Evolutionary conservation across 2,329 filamentous ascomycete species (phyloP).

Genomic region (Trichophyton rubrum): DNA sequence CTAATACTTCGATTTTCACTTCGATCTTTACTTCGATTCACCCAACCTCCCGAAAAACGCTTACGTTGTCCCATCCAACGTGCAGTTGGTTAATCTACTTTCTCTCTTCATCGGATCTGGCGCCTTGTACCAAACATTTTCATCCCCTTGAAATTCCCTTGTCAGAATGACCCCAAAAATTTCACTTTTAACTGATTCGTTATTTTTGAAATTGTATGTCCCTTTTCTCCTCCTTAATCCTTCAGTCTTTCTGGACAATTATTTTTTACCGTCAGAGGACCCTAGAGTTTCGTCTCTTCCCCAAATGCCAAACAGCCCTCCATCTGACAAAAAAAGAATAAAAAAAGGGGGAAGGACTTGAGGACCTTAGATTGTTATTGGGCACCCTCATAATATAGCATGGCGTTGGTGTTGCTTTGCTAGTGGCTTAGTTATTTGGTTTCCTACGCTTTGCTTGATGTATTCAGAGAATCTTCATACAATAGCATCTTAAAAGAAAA

Average conservation of each 20-base stretch:
- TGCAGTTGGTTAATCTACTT: conserved; percentile 10
- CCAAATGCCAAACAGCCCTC: neutral
- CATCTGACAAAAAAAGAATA: conserved; percentile 6
- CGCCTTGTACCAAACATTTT: conserved; percentile 8
- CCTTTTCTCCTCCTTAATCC: conserved; percentile 1
- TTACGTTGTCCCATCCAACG: conserved; percentile 1
- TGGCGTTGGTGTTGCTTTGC: conserved; percentile 16
- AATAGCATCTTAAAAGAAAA: neutral
- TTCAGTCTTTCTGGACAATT: conserved; percentile 6
- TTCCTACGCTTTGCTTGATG: conserved; percentile 1
- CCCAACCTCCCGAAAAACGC: neutral
- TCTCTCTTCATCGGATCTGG: conserved; percentile 7
- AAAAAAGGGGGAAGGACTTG: conserved; percentile 19
- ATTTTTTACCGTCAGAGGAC: conserved; percentile 7
- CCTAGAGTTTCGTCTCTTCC: neutral
- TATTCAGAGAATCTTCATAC: neutral
- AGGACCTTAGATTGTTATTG: conserved; percentile 15
- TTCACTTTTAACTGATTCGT: neutral
- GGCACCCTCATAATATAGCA: conserved; percentile 15
- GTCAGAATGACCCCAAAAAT: conserved; percentile 10
- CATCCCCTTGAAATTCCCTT: neutral
- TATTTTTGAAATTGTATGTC: conserved; percentile 7
- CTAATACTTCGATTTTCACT: conserved; percentile 21
- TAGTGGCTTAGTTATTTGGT: conserved; percentile 1
- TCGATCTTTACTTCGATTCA: conserved; percentile 12